Base-by-base conservation (phyloP, 1,139 yeast genomes). In the Arxiozyma heterogenica region DNA sequence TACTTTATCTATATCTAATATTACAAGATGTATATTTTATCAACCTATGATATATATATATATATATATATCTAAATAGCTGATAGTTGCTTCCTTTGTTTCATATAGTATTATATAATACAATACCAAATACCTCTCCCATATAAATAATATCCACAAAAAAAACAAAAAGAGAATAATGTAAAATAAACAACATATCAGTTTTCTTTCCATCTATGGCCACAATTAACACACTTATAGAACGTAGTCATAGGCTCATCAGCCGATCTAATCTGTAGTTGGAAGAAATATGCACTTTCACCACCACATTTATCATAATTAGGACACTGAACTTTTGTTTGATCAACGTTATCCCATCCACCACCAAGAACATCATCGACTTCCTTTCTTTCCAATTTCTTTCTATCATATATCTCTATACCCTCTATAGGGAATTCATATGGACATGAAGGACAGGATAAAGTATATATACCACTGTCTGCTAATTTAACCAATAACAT, bases 321-420 rank as follows among this genome's bases (percentile, higher is more conserved):
- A 3, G 97, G 96, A 75, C 98, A 93, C 68, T 93, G 96, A 0
- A 93, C 86, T 1, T 81, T 75, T 0, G 93, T 86, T 65, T 86
- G 93, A 67, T 94, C 98, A 38, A 94, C 98, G 67, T 93, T 91
- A 69, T 93, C 98, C 98, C 98, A 93, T 3, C 98, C 95, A 30
- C 96, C 98, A 56, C 99, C 98, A 30, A 93, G 77, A 12, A 93
- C 96, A 73, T 93, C 98, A 70, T 93, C 99, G 3, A 93, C 94
- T 62, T 89, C 87, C 66, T 93, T 93, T 67, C 96, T 77, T 43
- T 87, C 86, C 66, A 93, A 77, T 57, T 79, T 79, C 67, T 86
- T 89, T 56, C 97, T 77, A 68, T 91, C 97, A 70, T 76, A 93
- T 73, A 93, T 82, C 65, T 85, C 91, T 54, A 87, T 76, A 15